Base-by-base conservation (phyloP, 257 asterid species). In the Solanum commersonii region DNA sequence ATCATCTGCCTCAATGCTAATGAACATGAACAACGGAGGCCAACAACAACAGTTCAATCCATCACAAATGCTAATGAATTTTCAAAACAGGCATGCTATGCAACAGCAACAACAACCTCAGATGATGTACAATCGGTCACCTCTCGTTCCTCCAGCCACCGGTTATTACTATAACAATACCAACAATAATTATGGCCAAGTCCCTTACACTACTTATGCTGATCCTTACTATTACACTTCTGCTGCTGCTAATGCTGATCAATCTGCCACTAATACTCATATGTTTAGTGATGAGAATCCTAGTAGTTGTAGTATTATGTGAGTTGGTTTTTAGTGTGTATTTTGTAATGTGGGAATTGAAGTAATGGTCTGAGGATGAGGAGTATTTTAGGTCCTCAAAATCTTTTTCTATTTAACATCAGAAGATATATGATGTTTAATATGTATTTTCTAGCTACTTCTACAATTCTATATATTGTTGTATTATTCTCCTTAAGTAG, bases 231-330 rank as follows among this genome's bases (percentile, higher is more conserved):
- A 87, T 20, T 35, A 73, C 86, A 88, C 68, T 74, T 79, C 88
- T 18, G 35, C 42, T 68, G 84, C 84, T 56, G 25, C 65, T 56
- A 52, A 52, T 52, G 65, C 65, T 78, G 89, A 89, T 74, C 91
- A 89, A 14, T 87, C 91, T 33, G 88, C 91, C 22, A 84, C 93
- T 0, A 14, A 46, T 79, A 8, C 93, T 27, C 90, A 89, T 52
- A 87, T 92, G 92, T 93, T 93, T 91, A 93, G 92, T 88, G 98
- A 96, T 90, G 95, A 94, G 78, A 96, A 93, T 90, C 83, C 96
- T 10, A 90, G 90, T 49, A 90, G 94, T 83, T 95, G 98, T 86
- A 90, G 95, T 10, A 77, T 96, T 63, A 93, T 96, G 98, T 96
- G 88, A 91, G 79, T 70, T 82, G 10, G 38, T 6, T 86, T 46